Evolutionary conservation across 352 stramenopile genomes (phyloP).

Genomic region (Globisporangium recalcitrans): DNA sequence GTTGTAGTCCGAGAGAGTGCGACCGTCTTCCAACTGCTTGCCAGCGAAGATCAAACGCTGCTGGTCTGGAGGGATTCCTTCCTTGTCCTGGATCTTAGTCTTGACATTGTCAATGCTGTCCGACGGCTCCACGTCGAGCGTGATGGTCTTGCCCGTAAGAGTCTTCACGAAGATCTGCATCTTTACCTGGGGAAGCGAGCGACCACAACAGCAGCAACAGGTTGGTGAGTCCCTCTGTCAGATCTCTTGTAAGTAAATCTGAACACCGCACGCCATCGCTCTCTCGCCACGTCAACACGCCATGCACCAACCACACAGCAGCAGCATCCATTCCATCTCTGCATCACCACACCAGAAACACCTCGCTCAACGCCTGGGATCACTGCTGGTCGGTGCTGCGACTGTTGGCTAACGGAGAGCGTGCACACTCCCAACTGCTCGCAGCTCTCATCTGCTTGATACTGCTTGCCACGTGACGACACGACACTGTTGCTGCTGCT

Average conservation of each 20-base stretch:
- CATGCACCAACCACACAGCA: background rate
- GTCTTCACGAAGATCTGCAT: slow-evolving; percentile 99
- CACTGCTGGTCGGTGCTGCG: too few species aligned
- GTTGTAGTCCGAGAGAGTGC: slow-evolving; percentile 93
- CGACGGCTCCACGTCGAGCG: slow-evolving; percentile 94
- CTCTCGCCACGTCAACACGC: too few species aligned
- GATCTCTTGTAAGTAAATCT: background rate
- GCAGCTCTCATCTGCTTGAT: too few species aligned
- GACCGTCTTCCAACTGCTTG: slow-evolving; percentile 98
- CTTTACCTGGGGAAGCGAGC: slow-evolving; percentile 30
- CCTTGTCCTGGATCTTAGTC: slow-evolving; percentile 92
- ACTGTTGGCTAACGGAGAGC: too few species aligned
- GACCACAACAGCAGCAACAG: slow-evolving; percentile 1
- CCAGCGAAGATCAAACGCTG: slow-evolving; percentile 98
- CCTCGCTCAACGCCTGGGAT: too few species aligned
- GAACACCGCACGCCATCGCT: background rate
- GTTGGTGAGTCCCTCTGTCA: too few species aligned
- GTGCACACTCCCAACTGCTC: too few species aligned
- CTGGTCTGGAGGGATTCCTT: slow-evolving; percentile 92
- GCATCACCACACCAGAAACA: too few species aligned
- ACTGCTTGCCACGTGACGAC: too few species aligned
- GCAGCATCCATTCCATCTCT: background rate
- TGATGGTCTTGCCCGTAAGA: slow-evolving; percentile 96
- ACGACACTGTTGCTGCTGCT: too few species aligned
- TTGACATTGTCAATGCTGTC: slow-evolving; percentile 99